Conservation (phyloP, 805 yeast genomes). For the Torulaspora microellipsoides region DNA sequence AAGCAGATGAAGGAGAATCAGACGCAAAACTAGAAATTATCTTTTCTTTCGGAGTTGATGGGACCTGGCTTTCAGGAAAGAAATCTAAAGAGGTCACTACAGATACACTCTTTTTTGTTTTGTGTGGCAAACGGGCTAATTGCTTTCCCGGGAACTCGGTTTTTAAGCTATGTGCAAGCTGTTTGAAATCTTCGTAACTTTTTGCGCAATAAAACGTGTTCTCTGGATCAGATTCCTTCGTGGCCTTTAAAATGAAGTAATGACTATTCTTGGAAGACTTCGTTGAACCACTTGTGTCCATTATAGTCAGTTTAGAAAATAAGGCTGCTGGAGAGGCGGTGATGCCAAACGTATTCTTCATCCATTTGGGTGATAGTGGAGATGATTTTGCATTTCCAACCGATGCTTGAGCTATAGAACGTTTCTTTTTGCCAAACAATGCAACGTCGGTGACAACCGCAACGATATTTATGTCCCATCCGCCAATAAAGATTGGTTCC, state of each 20-base stretch:
- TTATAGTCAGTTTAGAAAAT: slow-evolving; percentile 27
- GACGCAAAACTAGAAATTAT: slow-evolving; percentile 14
- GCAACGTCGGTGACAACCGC: slow-evolving; percentile 46
- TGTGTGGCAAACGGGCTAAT: slow-evolving; percentile 55
- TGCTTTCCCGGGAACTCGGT: slow-evolving; percentile 64
- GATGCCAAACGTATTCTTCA: slow-evolving; percentile 26
- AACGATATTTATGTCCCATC: slow-evolving; percentile 58
- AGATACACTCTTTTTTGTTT: slow-evolving; percentile 40
- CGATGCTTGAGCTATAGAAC: background rate
- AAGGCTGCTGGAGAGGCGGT: slow-evolving; percentile 21
- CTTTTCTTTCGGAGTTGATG: slow-evolving; percentile 19
- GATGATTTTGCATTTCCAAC: slow-evolving; percentile 2
- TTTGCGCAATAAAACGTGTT: slow-evolving; percentile 48
- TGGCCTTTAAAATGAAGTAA: slow-evolving; percentile 48
- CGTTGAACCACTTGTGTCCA: slow-evolving; percentile 12
- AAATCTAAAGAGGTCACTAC: slow-evolving; percentile 13
- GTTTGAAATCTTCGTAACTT: slow-evolving; percentile 63
- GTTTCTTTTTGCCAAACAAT: slow-evolving; percentile 12
- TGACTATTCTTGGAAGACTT: slow-evolving; percentile 21
- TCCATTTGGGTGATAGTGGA: slow-evolving; percentile 22
- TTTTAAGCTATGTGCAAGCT: slow-evolving; percentile 49
- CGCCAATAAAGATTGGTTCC: slow-evolving; percentile 42
- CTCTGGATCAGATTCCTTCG: slow-evolving; percentile 30
- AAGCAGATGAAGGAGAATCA: slow-evolving; percentile 8
- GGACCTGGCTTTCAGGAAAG: background rate